Percentiles rank a stretch among this genome's conserved stretches.
Evolutionary conservation across 2,329 filamentous ascomycete species (phyloP).

Genomic region (Didymella arachidicola): DNA sequence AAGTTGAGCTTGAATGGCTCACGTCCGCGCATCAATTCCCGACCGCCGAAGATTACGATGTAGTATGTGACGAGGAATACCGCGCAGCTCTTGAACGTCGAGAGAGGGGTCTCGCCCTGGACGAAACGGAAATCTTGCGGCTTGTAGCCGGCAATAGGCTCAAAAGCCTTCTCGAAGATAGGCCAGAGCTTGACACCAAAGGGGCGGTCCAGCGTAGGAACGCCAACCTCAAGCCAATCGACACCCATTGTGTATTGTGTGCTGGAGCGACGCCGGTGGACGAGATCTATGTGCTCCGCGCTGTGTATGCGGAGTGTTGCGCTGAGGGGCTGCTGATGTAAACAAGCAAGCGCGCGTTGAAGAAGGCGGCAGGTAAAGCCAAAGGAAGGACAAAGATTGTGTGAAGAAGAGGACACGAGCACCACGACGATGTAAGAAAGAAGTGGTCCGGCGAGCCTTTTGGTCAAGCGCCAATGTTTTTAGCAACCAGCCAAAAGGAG

Average conservation of each 20-base stretch:
- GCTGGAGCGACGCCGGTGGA: slow-evolving; percentile 5
- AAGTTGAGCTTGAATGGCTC: slow-evolving; percentile 85
- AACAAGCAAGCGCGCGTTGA: slow-evolving; percentile 24
- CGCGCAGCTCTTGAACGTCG: slow-evolving; percentile 82
- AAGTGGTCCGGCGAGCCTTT: slow-evolving; percentile 29
- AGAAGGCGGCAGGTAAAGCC: slow-evolving; percentile 34
- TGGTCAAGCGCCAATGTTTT: slow-evolving; percentile 35
- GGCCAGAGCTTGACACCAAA: slow-evolving; percentile 95
- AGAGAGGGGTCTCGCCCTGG: slow-evolving; percentile 84
- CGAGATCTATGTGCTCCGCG: slow-evolving; percentile 9
- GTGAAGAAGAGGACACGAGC: slow-evolving; percentile 41
- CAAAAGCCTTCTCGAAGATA: slow-evolving; percentile 88
- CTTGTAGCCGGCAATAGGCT: slow-evolving; percentile 78
- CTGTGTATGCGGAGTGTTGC: slow-evolving; percentile 18
- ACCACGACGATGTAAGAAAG: slow-evolving; percentile 27
- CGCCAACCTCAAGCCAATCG: slow-evolving; percentile 62
- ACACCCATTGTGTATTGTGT: slow-evolving; percentile 55
- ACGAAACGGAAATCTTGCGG: slow-evolving; percentile 86
- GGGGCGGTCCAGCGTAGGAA: slow-evolving; percentile 86
- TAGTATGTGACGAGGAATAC: slow-evolving; percentile 90
- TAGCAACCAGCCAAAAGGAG: slow-evolving; percentile 45
- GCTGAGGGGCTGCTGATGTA: slow-evolving; percentile 22
- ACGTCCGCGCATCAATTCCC: slow-evolving; percentile 89
- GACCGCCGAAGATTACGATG: slow-evolving; percentile 88
- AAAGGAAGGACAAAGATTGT: slow-evolving; percentile 47